Evolutionary conservation across 2,329 filamentous ascomycete genomes (phyloP).

Genomic region (Cadophora luteo-olivacea): DNA sequence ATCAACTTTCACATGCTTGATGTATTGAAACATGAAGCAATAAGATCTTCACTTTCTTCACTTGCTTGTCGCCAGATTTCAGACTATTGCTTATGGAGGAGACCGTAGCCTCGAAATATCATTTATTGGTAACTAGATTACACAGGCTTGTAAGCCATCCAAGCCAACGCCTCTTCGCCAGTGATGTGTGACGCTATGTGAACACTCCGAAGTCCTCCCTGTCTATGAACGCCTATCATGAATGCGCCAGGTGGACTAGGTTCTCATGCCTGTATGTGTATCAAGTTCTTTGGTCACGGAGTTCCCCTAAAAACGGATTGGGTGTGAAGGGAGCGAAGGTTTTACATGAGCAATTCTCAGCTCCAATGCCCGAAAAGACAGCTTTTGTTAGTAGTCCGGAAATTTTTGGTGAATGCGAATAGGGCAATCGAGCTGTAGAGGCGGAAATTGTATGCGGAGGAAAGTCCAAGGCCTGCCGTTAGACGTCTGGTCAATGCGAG

Average conservation of each 20-base stretch:
- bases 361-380: constrained; percentile 7
- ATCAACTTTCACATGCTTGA: not conserved
- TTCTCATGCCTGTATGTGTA: constrained; percentile 12
- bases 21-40: not conserved
- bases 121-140: constrained; percentile 41
- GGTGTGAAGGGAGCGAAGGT: constrained; percentile 8
- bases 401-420: not conserved
- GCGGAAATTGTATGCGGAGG: not conserved
- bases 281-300: constrained; percentile 27
- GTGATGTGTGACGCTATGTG: constrained; percentile 22
- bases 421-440: constrained; percentile 6
- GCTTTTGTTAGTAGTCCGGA: constrained; percentile 20
- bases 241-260: not conserved
- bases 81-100: constrained; percentile 16
- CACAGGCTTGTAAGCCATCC: constrained; percentile 36
- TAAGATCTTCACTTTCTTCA: not conserved
- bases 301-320: not conserved
- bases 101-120: constrained; percentile 40
- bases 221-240: constrained; percentile 34
- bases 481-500: constrained; percentile 41
- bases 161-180: constrained; percentile 30
- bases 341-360: constrained; percentile 20
- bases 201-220: not conserved
- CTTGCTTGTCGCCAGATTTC: not conserved
- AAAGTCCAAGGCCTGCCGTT: constrained; percentile 37